These are phyloP conservation scores for Sphenostylis stenocarpa DNA, from an alignment of 306 rosid species.

Conservation along the genomic window DNA sequence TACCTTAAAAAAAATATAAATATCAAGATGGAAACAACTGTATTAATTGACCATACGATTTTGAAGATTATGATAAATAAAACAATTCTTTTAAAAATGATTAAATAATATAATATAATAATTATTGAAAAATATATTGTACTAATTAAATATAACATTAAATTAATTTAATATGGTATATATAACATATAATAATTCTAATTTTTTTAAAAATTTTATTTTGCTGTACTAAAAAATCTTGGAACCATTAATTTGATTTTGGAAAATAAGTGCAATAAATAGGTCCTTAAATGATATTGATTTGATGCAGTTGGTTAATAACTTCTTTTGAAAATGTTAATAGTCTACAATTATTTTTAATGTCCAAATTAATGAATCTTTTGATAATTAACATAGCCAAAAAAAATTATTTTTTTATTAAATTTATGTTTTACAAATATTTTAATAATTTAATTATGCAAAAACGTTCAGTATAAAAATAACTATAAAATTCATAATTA, in stretches of 20 bases:
- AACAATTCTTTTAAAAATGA: too few species aligned
- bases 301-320: not conserved
- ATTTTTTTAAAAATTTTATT: too few species aligned
- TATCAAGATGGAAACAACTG: not conserved
- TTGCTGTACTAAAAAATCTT: not conserved
- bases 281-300: not conserved
- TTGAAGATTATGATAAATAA: not conserved
- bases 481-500: not conserved
- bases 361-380: not conserved
- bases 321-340: not conserved
- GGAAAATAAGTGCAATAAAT: not conserved
- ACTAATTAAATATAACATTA: too few species aligned
- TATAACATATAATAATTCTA: too few species aligned
- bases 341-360: not conserved
- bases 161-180: too few species aligned
- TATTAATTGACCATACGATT: not conserved
- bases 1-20: not conserved
- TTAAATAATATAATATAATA: not conserved
- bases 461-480: not conserved
- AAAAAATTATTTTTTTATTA: not conserved
- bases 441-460: not conserved
- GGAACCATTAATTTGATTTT: not conserved
- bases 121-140: too few species aligned
- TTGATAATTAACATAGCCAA: not conserved
- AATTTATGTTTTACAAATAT: not conserved